Evolutionary conservation across 192 early-diverging fungal species (phyloP), one percentile per base, ranked within the genome.

Genomic region (Lunasporangiospora selenospora): DNA sequence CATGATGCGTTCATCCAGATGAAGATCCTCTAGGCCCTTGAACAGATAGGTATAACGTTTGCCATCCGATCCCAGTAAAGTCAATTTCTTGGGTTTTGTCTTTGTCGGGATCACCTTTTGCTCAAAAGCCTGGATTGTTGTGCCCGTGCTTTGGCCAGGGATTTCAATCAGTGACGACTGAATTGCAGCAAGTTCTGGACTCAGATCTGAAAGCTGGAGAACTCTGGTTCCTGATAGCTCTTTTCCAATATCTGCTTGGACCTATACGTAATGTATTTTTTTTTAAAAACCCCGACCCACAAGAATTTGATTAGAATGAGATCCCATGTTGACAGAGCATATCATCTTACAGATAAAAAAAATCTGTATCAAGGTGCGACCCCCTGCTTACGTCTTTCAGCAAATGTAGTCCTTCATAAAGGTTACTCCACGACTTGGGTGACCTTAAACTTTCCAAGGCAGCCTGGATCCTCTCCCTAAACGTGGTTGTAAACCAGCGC

Each of bases 21-120:
- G 93, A 47, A 97, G 63, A 77, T 98, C 93, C 75, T 99, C 97
- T 33, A 87, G 76, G 3, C 97, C 97, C 65, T 99, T 99, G 29
- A 99, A 85, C 3, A 99, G 77, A 47, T 91, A 99, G 18, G 85
- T 53, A 77, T 90, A 81, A 19, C 69, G 57, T 15, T 53, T 38
- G 19, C 89, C 87, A 58, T 91, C 76, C 29, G 83, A 66, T 9
- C 80, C 81, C 7, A 79, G 31, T 29, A 98, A 52, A 11, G 76
- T 65, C 21, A 98, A 59, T 46, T 92, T 93, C 61, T 97, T 98
- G 9, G 96, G 96, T 44, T 94, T 90, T 2, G 94, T 98, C 67
- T 98, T 98, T 41, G 92, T 93, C 0, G 92, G 88, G 16, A 92
- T 79, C 23, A 89, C 71, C 9, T 79, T 70, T 16, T 75, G 45